Base-by-base conservation (phyloP, 495 filamentous ascomycete genomes). In the Hamigera avellanea region DNA sequence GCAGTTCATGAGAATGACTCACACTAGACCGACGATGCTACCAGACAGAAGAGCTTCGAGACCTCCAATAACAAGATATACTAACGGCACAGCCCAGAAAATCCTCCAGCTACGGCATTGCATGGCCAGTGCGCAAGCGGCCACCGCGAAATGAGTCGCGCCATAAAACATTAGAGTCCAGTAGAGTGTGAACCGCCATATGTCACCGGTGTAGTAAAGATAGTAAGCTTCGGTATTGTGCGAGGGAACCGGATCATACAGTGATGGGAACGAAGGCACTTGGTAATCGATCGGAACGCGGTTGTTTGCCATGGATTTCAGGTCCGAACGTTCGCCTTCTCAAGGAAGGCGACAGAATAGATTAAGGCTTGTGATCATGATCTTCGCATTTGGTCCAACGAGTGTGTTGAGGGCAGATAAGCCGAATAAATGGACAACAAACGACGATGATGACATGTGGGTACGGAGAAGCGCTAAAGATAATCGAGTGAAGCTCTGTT, bases 1-100 rank as follows among this genome's bases (percentile, higher is more conserved):
- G 21, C 21, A 40, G 18, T 26, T 36, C 18, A 16, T 14, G 9
- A 21, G 4, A 15, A 25, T 12, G n/a, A 76, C 86, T 60, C 50
- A 95, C 91, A 96, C 69, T 37, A 87, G 60, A 1, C 91, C 91
- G 40, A 95, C 78, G 21, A 95, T 70, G 53, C 82, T 95, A 10
- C 91, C 91, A 6, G 91, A 86, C 26, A 95, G 59, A 15, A 93
- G 45, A 3, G 80, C 89, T 55, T 96, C 87, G 37, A 86, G 52
- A 6, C 80, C 86, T 2, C 78, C 87, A 38, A 94, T 57, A 12
- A 84, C 43, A 28, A 64, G 62, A 49, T 89, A 96, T 7, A 87
- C 48, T 6, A 91, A 36, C 6, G 89, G 87, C 33, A 88, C 72
- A 8, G 76, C 53, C 73, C 86, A 82, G 41, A 91, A 73, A 39